Evolutionary conservation across 805 yeast genomes (phyloP).

Genomic region (Yamadazyma sp.): DNA sequence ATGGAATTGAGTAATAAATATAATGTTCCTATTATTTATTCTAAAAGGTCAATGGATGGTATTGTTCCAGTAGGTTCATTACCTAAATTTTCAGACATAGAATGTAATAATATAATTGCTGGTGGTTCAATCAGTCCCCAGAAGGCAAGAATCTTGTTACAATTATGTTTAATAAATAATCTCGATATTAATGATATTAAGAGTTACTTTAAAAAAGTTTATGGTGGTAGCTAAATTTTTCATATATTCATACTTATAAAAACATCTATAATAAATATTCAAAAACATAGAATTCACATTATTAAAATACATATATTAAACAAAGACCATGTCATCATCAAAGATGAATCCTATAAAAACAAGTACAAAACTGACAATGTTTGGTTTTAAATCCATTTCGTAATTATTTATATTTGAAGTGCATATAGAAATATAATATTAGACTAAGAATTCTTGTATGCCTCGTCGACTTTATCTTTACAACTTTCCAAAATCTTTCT

Average conservation of each 20-base stretch:
- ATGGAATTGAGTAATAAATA: constrained; percentile 33
- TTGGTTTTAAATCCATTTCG: too few species aligned
- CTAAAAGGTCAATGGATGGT: constrained; percentile 69
- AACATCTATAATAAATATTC: too few species aligned
- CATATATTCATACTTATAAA: neutral
- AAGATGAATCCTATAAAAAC: too few species aligned
- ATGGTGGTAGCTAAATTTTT: constrained; percentile 41
- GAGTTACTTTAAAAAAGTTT: constrained; percentile 47
- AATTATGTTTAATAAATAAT: constrained; percentile 48
- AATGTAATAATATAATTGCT: constrained; percentile 46
- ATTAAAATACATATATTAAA: neutral
- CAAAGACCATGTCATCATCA: neutral
- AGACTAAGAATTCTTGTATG: constrained; percentile 39
- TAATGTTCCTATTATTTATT: constrained; percentile 55
- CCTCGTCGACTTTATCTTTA: constrained; percentile 61
- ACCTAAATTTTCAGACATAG: constrained; percentile 21
- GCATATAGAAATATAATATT: too few species aligned
- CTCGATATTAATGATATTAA: constrained; percentile 39
- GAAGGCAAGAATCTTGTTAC: constrained; percentile 56
- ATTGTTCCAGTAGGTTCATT: constrained; percentile 56
- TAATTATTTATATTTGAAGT: too few species aligned
- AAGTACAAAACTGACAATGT: too few species aligned
- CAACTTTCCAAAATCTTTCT: constrained; percentile 76
- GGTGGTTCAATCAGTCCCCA: constrained; percentile 68
- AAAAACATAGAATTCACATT: too few species aligned